Base-by-base conservation (phyloP, 352 stramenopile species). In the Elongisporangium undulatum region DNA sequence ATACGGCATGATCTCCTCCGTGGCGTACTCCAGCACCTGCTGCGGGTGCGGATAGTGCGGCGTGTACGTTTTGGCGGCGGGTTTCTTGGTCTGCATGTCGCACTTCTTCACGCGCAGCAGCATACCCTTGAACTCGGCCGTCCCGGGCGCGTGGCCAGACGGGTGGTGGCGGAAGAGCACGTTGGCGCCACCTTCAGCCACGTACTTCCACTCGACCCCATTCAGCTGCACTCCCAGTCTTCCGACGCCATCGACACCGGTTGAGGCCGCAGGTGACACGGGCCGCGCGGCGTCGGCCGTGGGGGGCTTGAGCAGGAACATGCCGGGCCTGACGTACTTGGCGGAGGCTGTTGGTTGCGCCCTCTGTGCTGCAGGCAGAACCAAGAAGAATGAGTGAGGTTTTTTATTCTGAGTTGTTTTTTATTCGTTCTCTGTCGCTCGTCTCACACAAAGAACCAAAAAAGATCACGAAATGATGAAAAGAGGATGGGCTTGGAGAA, bases 61-160 rank as follows among this genome's bases (percentile, higher is more conserved):
- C 49, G 76, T 66, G 49, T 84, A 83, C 9, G 63, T 54, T 48
- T 68, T 66, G 34, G 62, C 48, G 12, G 12, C 51, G 6, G 49
- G 16, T 50, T 59, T 50, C 29, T 57, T 49, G 4, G 63, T 55
- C 9, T 52, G 63, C 1, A 87, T 67, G 64, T 90, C 85, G 52
- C 76, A 89, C 69, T 96, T 96, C 67, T 93, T 93, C 8, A 96
- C 79, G 50, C 87, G 85, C 60, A 96, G 67, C 21, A 96, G 63
- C 57, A 87, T 89, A 13, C 84, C 85, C 21, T 81, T 76, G 26
- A 96, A 91, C 15, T 74, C 65, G 13, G 49, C 49, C 2, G 68
- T 64, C 1, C 66, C 51, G 9, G 50, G 38, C 19, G 56, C 60
- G 13, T 53, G 26, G 17, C 21, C 20, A n/a, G 53, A 38, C 39